Percentiles rank a stretch among this genome's conserved stretches.
These are phyloP conservation scores for Dictyostelium firmibasis DNA, from an alignment of 78 protist genomes.

Conservation along the genomic window DNA sequence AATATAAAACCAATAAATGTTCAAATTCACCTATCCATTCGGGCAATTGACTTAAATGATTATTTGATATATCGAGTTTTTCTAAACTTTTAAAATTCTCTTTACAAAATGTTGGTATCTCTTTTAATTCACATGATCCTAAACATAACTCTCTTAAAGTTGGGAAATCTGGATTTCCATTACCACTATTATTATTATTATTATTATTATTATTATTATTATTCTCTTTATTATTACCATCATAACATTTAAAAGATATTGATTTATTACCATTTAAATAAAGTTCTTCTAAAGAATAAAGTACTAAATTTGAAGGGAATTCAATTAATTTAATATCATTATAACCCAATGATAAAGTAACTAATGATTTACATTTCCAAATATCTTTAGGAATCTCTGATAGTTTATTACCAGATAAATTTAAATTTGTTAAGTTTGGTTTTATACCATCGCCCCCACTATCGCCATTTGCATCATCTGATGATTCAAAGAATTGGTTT, in stretches of 20 bases:
- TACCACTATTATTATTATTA: not conserved
- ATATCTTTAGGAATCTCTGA: not conserved
- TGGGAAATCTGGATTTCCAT: conserved; percentile 3
- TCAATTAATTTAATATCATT: not conserved
- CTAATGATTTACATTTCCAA: conserved; percentile 43
- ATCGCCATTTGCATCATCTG: too few species aligned
- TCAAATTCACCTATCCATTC: not conserved
- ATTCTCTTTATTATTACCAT: too few species aligned
- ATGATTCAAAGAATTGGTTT: not conserved
- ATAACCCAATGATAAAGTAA: conserved; percentile 19
- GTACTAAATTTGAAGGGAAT: conserved; percentile 2
- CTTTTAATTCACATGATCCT: conserved; percentile 23
- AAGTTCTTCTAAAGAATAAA: conserved; percentile 44
- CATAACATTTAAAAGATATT: not conserved
- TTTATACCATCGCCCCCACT: not conserved
- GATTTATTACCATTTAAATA: conserved; percentile 39
- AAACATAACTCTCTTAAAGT: conserved; percentile 21
- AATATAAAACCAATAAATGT: conserved; percentile 2
- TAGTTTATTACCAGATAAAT: conserved; percentile 36
- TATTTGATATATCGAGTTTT: conserved; percentile 40
- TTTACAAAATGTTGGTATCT: conserved; percentile 12
- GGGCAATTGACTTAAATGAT: not conserved
- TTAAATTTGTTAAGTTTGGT: conserved; percentile 26
- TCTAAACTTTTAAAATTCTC: not conserved
- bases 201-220: not conserved